Evolutionary conservation across 2,329 filamentous ascomycete species (phyloP), one percentile per base, ranked within the genome.

Genomic region (Nemania sp.): DNA sequence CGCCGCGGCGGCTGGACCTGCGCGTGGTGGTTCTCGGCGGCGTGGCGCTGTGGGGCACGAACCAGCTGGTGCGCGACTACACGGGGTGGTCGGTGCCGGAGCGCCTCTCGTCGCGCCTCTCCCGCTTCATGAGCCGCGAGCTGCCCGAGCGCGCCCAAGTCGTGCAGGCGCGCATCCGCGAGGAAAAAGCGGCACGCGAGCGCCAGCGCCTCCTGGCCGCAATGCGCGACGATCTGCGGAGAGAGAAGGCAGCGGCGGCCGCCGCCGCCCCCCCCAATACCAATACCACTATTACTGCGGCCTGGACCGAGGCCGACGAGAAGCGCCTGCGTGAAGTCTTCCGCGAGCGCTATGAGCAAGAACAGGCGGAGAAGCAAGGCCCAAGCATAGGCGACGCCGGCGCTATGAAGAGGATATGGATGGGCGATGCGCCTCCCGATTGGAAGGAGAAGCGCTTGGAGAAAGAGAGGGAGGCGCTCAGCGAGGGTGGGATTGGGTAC

Each of bases 11-110:
- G 37, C 66, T 80, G 45, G 78, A 81, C 66, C 53, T 80, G 45
- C 80, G 81, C 54, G 75, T 77, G 66, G 62, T 76, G 43, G 67
- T 81, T 48, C 78, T 84, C 45, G 73, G 73, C 52, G 73, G 73
- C 53, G 75, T 75, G 52, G 76, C 80, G 61, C 77, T 81, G 24
- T 75, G 80, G 60, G 77, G 77, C 51, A 77, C 79, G 52, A 80
- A 80, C 68, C 79, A 80, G 68, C 77, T 85, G 34, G 74, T 74
- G 43, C 75, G 78, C 69, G 80, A 82, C 69, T 83, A 79, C 70
- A 83, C 76, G 12, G 81, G 81, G 45, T 73, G 73, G 44, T 81
- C 80, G 23, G 75, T 83, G 54, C 71, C 75, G 63, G 63, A 71
- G 58, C 80, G 80, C 7, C 74, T 81, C 57, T 68, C 68, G 52